Evolutionary conservation across 495 filamentous ascomycete species (phyloP).

Genomic region (Aspergillus panamensis): DNA sequence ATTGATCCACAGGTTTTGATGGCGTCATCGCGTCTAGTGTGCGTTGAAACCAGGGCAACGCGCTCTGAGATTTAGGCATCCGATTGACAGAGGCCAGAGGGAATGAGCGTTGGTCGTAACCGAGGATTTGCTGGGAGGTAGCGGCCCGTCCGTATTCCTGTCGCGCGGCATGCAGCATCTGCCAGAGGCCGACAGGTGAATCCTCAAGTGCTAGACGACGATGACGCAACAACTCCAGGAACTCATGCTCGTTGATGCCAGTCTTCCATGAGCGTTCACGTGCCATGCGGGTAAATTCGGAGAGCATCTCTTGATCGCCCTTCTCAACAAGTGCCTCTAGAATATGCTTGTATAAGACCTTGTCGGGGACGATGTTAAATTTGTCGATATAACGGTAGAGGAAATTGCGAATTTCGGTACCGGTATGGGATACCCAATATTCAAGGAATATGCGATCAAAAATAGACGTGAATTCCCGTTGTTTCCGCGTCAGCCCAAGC

Average conservation of each 20-base stretch:
- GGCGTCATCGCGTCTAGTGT: conserved; percentile 28
- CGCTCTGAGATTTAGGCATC: conserved; percentile 18
- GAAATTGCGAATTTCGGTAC: conserved; percentile 33
- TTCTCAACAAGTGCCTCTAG: conserved; percentile 41
- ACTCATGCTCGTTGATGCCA: conserved; percentile 26
- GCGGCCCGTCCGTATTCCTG: conserved; percentile 30
- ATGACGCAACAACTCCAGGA: conserved; percentile 27
- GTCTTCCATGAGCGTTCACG: conserved; percentile 34
- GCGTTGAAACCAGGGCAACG: conserved; percentile 27
- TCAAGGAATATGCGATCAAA: conserved; percentile 47
- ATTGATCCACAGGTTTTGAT: conserved; percentile 30
- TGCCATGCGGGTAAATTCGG: conserved; percentile 28
- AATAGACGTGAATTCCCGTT: conserved; percentile 28
- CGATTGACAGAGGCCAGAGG: conserved; percentile 22
- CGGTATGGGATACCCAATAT: conserved; percentile 39
- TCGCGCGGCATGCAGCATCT: conserved; percentile 43
- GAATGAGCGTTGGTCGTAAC: conserved; percentile 31
- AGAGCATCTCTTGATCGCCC: conserved; percentile 32
- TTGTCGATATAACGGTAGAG: conserved; percentile 34
- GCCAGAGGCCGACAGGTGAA: conserved; percentile 41
- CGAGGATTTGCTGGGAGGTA: conserved; percentile 37
- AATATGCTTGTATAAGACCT: conserved; percentile 41
- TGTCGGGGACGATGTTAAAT: conserved; percentile 38
- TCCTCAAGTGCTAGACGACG: conserved; percentile 34
- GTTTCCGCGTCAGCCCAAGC: conserved; percentile 30